Conservation (phyloP, 2,329 filamentous ascomycete species). For the Alternaria incomplexa region DNA sequence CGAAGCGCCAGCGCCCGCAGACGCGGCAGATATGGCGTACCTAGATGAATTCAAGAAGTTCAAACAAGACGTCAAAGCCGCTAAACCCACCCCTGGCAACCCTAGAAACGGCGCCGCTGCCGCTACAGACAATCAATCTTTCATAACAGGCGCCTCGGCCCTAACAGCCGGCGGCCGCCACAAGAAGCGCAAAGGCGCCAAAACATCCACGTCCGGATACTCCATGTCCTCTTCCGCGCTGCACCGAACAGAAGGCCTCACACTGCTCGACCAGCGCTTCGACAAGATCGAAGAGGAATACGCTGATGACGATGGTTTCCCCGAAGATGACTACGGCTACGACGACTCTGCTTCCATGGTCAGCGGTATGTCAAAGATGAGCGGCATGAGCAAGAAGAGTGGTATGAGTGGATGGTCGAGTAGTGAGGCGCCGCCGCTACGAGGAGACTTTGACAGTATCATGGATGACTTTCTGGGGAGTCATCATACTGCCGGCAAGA, state of each 20-base stretch:
- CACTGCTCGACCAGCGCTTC: slow-evolving; percentile 85
- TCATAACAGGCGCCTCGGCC: slow-evolving; percentile 72
- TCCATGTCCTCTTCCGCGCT: slow-evolving; percentile 92
- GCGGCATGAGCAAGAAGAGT: slow-evolving; percentile 51
- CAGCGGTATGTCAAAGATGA: slow-evolving; percentile 59
- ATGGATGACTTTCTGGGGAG: slow-evolving; percentile 90
- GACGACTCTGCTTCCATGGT: slow-evolving; percentile 51
- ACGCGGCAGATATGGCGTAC: slow-evolving; percentile 75
- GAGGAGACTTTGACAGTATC: slow-evolving; percentile 84
- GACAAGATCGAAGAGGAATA: slow-evolving; percentile 88
- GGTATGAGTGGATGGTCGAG: slow-evolving; percentile 44
- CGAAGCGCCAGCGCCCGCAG: slow-evolving; percentile 41
- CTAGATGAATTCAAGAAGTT: slow-evolving; percentile 92
- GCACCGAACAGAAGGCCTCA: slow-evolving; percentile 84
- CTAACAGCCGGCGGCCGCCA: slow-evolving; percentile 74
- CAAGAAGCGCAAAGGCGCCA: slow-evolving; percentile 94
- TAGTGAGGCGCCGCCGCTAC: slow-evolving; percentile 60
- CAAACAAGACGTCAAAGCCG: slow-evolving; percentile 73
- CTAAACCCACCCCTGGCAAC: slow-evolving; percentile 35
- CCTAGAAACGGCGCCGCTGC: slow-evolving; percentile 49
- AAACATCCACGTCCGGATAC: slow-evolving; percentile 85
- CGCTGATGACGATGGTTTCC: slow-evolving; percentile 50
- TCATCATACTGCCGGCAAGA: slow-evolving; percentile 73
- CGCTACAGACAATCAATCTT: slow-evolving; percentile 70
- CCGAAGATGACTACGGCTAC: slow-evolving; percentile 42